Evolutionary conservation across 2,329 filamentous ascomycete genomes (phyloP), one percentile per base, ranked within the genome.

Genomic region (Sporothrix sp.): DNA sequence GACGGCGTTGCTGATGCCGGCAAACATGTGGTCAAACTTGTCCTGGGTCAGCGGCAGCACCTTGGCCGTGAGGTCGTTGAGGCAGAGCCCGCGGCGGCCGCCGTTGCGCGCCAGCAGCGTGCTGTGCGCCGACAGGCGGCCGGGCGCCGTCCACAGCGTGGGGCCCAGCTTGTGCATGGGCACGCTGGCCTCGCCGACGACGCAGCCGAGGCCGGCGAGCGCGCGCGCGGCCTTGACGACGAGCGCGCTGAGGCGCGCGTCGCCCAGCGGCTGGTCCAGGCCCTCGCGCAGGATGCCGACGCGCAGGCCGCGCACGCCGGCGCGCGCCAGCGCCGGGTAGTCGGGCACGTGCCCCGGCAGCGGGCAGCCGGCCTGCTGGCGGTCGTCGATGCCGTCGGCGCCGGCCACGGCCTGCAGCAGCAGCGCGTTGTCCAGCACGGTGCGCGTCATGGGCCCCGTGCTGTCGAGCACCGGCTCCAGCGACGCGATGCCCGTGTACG

Each of bases 371-470:
- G 55, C 56, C 7, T 58, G 56, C 44, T 62, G 60, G 6, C 63
- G 56, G 38, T 66, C 63, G 47, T 66, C 63, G 56, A 62, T 60
- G 7, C 59, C 61, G 21, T 66, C 62, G 2, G 57, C 54, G 3
- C 63, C 63, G 1, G 61, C 61, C 35, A 65, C 59, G 5, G 52
- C 61, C 28, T 64, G 59, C 1, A 66, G 60, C 8, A 65, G 57
- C n/a, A 59, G 35, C 1, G 63, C 63, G 28, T 57, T 60, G 20
- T 65, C 62, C 13, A 57, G 54, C 2, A 60, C 59, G 1, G 53
- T 62, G 21, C 37, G 56, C 4, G 63, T 50, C 57, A 66, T 62
- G 2, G 63, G 63, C 0, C 63, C 63, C 6, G 50, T 56, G 18
- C 62, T 59, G 48, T 66, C 63, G 33, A 63, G 44, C 5, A 57